Evolutionary conservation across 805 yeast species (phyloP), one percentile per base, ranked within the genome.

Genomic region (Nakazawaea holstii): DNA sequence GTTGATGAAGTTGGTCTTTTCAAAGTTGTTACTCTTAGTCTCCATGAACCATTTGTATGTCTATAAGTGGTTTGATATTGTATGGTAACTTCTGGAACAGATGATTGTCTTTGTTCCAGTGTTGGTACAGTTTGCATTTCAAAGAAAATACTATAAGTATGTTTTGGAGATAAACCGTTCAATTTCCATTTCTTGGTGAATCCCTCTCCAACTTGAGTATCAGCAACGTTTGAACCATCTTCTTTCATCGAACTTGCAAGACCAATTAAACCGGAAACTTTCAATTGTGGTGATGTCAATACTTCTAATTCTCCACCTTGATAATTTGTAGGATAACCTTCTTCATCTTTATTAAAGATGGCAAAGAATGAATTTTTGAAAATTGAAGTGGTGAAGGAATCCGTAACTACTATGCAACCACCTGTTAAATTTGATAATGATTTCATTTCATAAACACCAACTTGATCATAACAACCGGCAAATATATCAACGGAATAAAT

Each of bases 401-500:
- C 98, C 3, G 95, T 78, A 58, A 91, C 79, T 37, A 92, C 80
- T 51, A 92, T 69, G 20, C 85, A 84, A 68, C 98, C 98, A 53
- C 97, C 97, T 8, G 97, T 90, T 56, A 79, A 74, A 66, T 87
- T 85, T 49, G 95, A 79, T 53, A 92, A 70, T 49, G 83, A 74
- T 68, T 89, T 86, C 97, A 91, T 91, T 70, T 91, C 98, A 58
- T 82, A 82, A 73, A 91, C 79, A 62, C 98, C 98, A 50, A 90
- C 84, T 74, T 91, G 98, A 69, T 91, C 98, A 65, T 88, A 89
- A 70, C 96, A 87, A 52, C 97, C 97, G 29, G 95, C 96, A 67
- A 87, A 90, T 41, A 91, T 79, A 65, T 91, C 97, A 50, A 91
- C 82, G 28, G 92, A 79, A 59, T 88, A 96, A 13, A 89, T 87